phyloP scores from a whole-genome alignment of 331 rosid genomes.

The Malus hybrid region DNA sequence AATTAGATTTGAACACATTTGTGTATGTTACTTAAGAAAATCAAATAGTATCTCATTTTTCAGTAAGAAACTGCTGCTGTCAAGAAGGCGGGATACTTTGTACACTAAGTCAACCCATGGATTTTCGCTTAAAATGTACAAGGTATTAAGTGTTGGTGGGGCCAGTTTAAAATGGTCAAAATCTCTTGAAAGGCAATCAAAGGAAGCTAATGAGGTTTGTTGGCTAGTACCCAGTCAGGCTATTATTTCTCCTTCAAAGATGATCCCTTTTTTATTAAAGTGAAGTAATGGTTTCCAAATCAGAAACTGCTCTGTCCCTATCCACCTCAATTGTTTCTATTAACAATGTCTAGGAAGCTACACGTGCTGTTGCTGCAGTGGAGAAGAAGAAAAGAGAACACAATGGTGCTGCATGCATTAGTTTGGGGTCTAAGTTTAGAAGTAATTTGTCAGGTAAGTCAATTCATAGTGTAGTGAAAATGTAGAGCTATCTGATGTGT shows the following conservation, averaged over 20 bases:
- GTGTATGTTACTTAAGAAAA: conserved; percentile 18
- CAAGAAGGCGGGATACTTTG: conserved; percentile 82
- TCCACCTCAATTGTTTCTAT: not conserved
- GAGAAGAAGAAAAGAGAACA: conserved; percentile 83
- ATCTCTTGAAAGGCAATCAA: conserved; percentile 84
- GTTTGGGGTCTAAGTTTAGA: conserved; percentile 52
- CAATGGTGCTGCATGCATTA: conserved; percentile 33
- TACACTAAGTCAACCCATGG: conserved; percentile 85
- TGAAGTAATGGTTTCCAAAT: conserved; percentile 8
- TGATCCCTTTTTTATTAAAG: not conserved
- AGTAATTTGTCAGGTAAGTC: conserved; percentile 46
- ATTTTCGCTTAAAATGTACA: conserved; percentile 84
- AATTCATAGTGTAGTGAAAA: conserved; percentile 9
- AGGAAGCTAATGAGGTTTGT: conserved; percentile 95
- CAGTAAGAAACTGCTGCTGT: conserved; percentile 70
- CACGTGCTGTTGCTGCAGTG: conserved; percentile 92
- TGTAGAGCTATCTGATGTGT: conserved; percentile 9
- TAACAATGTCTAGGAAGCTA: conserved; percentile 57
- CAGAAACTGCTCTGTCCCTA: conserved; percentile 2
- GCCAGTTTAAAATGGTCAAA: conserved; percentile 98
- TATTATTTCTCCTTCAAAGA: not conserved
- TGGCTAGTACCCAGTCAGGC: not conserved
- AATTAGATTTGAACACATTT: not conserved
- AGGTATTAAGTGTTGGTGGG: conserved; percentile 89
- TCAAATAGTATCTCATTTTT: conserved; percentile 22